A percentile compares a stretch with the other conserved stretches of the same genome.
Evolutionary conservation across 2,329 filamentous ascomycete species (phyloP).

Genomic region (Elsinoe australis): DNA sequence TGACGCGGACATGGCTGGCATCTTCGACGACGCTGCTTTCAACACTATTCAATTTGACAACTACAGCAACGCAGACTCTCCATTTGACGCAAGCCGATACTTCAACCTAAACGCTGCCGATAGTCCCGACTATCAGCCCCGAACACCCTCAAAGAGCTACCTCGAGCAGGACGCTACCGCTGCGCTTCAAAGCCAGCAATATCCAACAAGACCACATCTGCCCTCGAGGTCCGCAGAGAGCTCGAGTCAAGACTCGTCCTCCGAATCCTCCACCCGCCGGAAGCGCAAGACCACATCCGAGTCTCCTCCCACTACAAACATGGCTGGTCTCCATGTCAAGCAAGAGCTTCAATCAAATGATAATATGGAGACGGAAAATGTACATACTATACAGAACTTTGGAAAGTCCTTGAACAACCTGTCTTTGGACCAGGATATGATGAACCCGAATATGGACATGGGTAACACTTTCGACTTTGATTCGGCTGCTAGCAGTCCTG

Average conservation of each 20-base stretch:
- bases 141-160: conserved; percentile 27
- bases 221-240: conserved; percentile 33
- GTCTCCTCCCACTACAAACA: conserved; percentile 28
- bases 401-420: conserved; percentile 29
- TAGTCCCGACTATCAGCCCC: conserved; percentile 24
- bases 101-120: conserved; percentile 28
- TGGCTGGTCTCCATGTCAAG: conserved; percentile 21
- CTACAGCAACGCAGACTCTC: conserved; percentile 23
- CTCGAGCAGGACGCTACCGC: conserved; percentile 20
- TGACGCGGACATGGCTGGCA: conserved; percentile 22
- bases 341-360: conserved; percentile 26
- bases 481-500: conserved; percentile 51
- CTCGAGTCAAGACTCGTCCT: conserved; percentile 37
- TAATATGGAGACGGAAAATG: conserved; percentile 22
- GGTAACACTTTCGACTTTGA: conserved; percentile 51
- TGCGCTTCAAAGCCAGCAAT: conserved; percentile 19
- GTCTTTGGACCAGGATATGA: conserved; percentile 31
- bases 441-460: conserved; percentile 38
- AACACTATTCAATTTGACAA: conserved; percentile 24
- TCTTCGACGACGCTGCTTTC: conserved; percentile 27
- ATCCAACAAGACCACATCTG: conserved; percentile 19
- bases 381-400: conserved; percentile 25
- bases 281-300: conserved; percentile 36
- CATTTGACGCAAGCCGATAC: conserved; percentile 24
- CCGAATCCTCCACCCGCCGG: conserved; percentile 34